Percentiles rank a stretch among this genome's conserved stretches.
phyloP scores from a whole-genome alignment of 1,139 yeast species.

The Suhomyces anneliseae region DNA sequence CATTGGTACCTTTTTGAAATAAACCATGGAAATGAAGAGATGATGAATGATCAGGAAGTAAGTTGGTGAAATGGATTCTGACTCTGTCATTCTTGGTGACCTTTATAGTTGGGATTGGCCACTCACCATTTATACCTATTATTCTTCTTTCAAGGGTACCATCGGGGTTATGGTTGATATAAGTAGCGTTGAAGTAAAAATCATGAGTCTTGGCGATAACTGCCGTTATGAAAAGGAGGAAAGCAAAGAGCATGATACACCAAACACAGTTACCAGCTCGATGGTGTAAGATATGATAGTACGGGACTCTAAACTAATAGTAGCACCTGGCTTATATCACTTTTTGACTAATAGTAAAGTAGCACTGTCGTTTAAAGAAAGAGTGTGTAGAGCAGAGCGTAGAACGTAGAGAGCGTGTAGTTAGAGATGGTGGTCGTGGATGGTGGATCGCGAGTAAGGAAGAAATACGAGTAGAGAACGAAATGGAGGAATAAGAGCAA shows the following conservation, averaged over 20 bases:
- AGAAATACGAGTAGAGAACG: not conserved
- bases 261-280: too few species aligned
- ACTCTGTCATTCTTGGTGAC: slow-evolving; percentile 66
- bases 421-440: not conserved
- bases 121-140: slow-evolving; percentile 66
- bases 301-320: too few species aligned
- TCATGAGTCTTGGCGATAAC: slow-evolving; percentile 47
- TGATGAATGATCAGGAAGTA: slow-evolving; percentile 53
- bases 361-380: not conserved
- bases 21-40: slow-evolving; percentile 78
- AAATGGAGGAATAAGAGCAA: not conserved
- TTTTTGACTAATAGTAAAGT: not conserved
- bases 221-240: slow-evolving; percentile 6
- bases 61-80: slow-evolving; percentile 57
- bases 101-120: slow-evolving; percentile 74
- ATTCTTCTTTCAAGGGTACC: slow-evolving; percentile 50
- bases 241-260: slow-evolving; percentile 1
- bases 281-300: too few species aligned
- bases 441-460: not conserved
- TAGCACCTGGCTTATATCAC: too few species aligned
- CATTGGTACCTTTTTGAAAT: slow-evolving; percentile 57
- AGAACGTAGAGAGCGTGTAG: not conserved
- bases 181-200: slow-evolving; percentile 53
- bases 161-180: slow-evolving; percentile 66
- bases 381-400: not conserved